A percentile compares a stretch with the other conserved stretches of the same genome.
Evolutionary conservation across 495 filamentous ascomycete genomes (phyloP).

Genomic region (Cercophora sp.): DNA sequence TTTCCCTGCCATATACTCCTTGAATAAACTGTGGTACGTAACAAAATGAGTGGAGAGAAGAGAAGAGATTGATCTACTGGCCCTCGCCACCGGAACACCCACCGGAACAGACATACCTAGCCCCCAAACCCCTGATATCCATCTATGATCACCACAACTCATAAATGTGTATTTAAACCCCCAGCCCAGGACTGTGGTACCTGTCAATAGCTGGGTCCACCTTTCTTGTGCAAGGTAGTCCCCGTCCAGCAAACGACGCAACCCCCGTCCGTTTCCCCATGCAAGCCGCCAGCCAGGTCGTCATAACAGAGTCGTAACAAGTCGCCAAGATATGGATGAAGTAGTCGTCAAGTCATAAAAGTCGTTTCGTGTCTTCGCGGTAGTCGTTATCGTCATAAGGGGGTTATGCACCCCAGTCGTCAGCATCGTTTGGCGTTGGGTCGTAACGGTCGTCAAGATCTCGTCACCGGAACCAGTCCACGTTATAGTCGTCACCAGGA

Average conservation of each 20-base stretch:
- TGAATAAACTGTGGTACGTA: constrained; percentile 4
- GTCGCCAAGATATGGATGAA: too few relatives aligned
- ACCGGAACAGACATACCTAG: neutral
- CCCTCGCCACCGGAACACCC: neutral
- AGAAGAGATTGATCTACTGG: neutral
- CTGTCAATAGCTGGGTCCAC: too few relatives aligned
- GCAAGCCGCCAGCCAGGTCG: neutral
- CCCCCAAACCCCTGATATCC: neutral
- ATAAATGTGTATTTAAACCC: neutral
- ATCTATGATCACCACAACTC: neutral
- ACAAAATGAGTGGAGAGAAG: neutral
- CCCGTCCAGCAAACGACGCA: too few relatives aligned
- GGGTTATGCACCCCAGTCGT: too few relatives aligned
- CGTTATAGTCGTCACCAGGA: neutral
- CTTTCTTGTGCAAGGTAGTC: too few relatives aligned
- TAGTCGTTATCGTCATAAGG: too few relatives aligned
- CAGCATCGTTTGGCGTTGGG: neutral
- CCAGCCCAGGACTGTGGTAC: neutral
- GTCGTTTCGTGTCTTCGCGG: neutral
- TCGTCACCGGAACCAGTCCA: neutral
- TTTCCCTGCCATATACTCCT: constrained; percentile 1
- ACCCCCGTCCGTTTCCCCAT: too few relatives aligned
- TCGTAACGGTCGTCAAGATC: neutral
- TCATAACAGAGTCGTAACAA: too few relatives aligned
- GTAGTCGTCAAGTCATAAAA: neutral